phyloP scores from a whole-genome alignment of 176 grass and related monocot genomes.

The bread wheat (Triticum aestivum) region DNA sequence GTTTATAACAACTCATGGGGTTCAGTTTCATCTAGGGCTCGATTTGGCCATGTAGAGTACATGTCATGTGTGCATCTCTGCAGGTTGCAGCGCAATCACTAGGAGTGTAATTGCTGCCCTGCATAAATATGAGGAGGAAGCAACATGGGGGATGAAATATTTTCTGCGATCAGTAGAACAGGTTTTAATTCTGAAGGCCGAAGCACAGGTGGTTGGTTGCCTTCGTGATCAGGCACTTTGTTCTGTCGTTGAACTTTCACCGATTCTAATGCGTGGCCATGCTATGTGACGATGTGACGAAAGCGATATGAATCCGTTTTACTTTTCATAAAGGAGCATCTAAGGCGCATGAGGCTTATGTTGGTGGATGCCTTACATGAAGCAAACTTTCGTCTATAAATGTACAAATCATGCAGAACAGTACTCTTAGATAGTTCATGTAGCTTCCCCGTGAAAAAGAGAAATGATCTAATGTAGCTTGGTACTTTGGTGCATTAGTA shows the following conservation, averaged over 20 bases:
- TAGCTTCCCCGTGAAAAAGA: too few species aligned
- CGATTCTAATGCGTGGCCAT: too few species aligned
- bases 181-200: background rate
- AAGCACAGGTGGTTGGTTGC: background rate
- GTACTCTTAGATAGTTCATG: too few species aligned
- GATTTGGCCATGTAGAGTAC: background rate
- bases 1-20: background rate
- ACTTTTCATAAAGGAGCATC: background rate
- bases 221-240: background rate
- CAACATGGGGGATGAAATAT: background rate
- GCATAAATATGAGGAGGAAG: background rate
- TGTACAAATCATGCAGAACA: too few species aligned
- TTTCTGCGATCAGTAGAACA: background rate
- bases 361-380: too few species aligned
- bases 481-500: too few species aligned
- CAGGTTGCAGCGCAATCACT: background rate
- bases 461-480: too few species aligned
- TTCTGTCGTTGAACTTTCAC: background rate
- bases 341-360: background rate
- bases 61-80: background rate
- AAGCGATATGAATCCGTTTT: background rate
- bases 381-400: too few species aligned
- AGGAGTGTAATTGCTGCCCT: background rate
- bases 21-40: background rate
- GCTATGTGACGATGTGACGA: background rate